Conservation (phyloP, 495 filamentous ascomycete genomes). For the Penicillium herquei region DNA sequence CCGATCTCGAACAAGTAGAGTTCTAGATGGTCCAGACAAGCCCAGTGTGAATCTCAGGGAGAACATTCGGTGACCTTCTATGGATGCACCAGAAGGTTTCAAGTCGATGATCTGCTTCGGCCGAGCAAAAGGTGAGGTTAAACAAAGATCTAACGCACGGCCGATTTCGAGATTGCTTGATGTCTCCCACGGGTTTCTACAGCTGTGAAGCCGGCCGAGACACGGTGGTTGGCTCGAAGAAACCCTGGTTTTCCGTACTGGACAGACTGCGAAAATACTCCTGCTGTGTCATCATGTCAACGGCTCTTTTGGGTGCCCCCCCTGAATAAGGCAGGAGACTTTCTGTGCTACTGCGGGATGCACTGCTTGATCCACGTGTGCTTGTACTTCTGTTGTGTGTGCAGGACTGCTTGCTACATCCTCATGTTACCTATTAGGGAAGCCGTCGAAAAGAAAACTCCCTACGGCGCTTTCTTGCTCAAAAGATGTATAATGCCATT, state of each 20-base stretch:
- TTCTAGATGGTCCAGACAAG: conserved; percentile 10
- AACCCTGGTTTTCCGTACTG: conserved; percentile 10
- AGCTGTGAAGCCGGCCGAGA: conserved; percentile 11
- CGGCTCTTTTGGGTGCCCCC: neutral
- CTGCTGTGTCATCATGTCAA: conserved; percentile 17
- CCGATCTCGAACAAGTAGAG: conserved; percentile 9
- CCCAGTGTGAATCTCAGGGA: conserved; percentile 1
- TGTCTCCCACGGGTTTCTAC: conserved; percentile 22
- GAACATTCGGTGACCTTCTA: conserved; percentile 24
- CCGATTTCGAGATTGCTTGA: conserved; percentile 17
- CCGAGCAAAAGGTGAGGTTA: conserved; percentile 8
- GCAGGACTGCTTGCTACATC: neutral
- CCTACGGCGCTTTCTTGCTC: no score
- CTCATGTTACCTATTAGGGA: neutral
- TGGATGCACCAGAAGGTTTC: neutral
- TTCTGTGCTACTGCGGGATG: conserved; percentile 10
- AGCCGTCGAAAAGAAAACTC: no score
- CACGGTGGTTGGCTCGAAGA: conserved; percentile 15
- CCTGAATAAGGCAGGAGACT: conserved; percentile 19
- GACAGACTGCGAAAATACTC: conserved; percentile 13
- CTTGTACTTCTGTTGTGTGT: conserved; percentile 10
- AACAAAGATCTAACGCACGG: conserved; percentile 20
- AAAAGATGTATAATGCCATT: neutral
- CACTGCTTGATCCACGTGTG: conserved; percentile 25
- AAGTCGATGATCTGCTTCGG: conserved; percentile 9